Evolutionary conservation across 1,284 basidiomycete species (phyloP).

Genomic region (Macrocystidia cucumis): DNA sequence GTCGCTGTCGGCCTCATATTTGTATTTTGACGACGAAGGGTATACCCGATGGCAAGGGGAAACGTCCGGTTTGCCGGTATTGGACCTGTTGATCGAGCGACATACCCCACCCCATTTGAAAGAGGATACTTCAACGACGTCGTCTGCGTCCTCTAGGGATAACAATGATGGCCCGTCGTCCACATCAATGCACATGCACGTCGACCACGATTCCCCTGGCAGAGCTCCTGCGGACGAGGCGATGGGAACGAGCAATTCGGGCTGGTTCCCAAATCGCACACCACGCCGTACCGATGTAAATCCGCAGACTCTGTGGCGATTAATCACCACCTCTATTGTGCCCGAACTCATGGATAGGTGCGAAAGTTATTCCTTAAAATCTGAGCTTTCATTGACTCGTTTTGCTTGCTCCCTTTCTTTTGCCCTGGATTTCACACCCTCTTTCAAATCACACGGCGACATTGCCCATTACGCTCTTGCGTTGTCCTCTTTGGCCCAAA

Average conservation of each 20-base stretch:
- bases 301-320: constrained; percentile 68
- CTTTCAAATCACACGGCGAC: too few species aligned
- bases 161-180: constrained; percentile 13
- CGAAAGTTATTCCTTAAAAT: too few species aligned
- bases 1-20: constrained; percentile 64
- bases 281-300: constrained; percentile 69
- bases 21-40: constrained; percentile 79
- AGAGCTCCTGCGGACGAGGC: constrained; percentile 4
- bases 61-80: constrained; percentile 80
- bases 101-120: constrained; percentile 22
- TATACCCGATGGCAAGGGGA: constrained; percentile 85
- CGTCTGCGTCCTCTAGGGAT: too few species aligned
- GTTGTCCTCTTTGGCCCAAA: too few species aligned
- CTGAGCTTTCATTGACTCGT: constrained; percentile 12
- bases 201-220: constrained; percentile 3
- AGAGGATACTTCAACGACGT: constrained; percentile 10
- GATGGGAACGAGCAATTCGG: constrained; percentile 22
- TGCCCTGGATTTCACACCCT: too few species aligned
- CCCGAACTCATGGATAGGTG: constrained; percentile 89
- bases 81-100: constrained; percentile 71
- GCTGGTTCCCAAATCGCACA: constrained; percentile 77
- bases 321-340: constrained; percentile 68
- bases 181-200: constrained; percentile 1
- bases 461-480: too few species aligned
- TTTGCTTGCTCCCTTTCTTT: not conserved